Conservation (phyloP, 176 grass and related monocot genomes). For the Puccinellia tenuiflora region DNA sequence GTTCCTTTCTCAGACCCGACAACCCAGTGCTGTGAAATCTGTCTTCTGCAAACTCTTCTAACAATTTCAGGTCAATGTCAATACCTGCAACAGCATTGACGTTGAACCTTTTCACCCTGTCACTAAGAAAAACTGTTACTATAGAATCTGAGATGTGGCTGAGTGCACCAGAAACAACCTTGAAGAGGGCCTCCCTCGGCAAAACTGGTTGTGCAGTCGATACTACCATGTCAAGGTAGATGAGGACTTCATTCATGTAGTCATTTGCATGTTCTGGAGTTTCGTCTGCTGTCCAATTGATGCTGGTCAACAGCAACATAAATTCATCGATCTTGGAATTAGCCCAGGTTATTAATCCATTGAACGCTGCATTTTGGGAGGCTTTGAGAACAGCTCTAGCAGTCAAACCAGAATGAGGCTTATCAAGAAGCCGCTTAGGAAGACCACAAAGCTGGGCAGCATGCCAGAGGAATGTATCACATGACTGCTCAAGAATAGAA, state of each 20-base stretch:
- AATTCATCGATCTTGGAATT: slow-evolving; percentile 7
- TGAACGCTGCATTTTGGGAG: background rate
- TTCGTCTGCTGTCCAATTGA: slow-evolving; percentile 3
- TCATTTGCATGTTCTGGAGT: slow-evolving; percentile 9
- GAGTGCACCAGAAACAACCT: slow-evolving; percentile 9
- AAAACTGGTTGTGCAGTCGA: background rate
- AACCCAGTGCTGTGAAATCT: background rate
- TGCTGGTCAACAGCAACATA: background rate
- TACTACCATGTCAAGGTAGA: slow-evolving; percentile 12
- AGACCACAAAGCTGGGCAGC: slow-evolving; percentile 60
- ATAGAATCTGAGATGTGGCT: slow-evolving; percentile 1
- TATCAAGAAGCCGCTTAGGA: slow-evolving; percentile 63
- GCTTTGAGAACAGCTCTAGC: slow-evolving; percentile 14
- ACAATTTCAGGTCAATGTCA: background rate
- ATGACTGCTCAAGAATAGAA: slow-evolving; percentile 57
- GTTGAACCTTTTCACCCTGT: slow-evolving; percentile 4
- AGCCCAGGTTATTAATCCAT: background rate
- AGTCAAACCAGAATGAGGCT: slow-evolving; percentile 44
- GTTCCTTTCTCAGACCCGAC: background rate
- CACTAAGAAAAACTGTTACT: background rate
- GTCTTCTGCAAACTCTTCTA: slow-evolving; percentile 2
- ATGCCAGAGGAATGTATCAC: slow-evolving; percentile 81
- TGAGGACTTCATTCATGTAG: slow-evolving; percentile 16
- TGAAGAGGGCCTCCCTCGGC: background rate
- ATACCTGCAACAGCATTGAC: background rate